Evolutionary conservation across 306 rosid species (phyloP), one percentile per base, ranked within the genome.

Genomic region (Cucurbita ficifolia): DNA sequence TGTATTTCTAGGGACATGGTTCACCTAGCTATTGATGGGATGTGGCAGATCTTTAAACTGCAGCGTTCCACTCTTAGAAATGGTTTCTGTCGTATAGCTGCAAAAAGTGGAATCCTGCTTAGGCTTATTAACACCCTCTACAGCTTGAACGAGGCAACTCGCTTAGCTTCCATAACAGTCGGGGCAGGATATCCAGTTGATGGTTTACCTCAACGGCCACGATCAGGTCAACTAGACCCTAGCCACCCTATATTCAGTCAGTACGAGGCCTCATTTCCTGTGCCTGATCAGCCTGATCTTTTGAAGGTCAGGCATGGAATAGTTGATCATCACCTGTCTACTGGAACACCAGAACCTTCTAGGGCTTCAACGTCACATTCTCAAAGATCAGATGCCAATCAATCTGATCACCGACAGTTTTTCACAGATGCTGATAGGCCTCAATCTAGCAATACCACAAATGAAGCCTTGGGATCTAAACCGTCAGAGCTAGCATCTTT

Each of bases 21-120:
- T 81, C 99, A 95, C 84, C 90, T 95, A 77, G 97, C 99, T 79
- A 95, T 95, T 88, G 99, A 95, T 42, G 97, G 99, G 85, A 95
- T 95, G 96, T 95, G 99, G 99, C 99, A 95, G 78, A 92, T 95
- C 76, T 95, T 95, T 82, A 91, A 91, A 91, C 99, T 95, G 82
- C 97, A 95, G 85, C 91, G 90, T 57, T 89, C 97, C 76, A 95
- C 96, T 4, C 97, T 91, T 76, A 89, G 91, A 83, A 91, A 95
- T 83, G 96, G 89, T 79, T 95, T 95, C 72, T 91, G 97, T 80
- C 92, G 97, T 56, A 95, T 95, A 77, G 96, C 97, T 39, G 97
- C 97, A 35, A 91, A 91, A 81, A 88, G 86, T 79, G 99, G 99
- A 81, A 91, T 95, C 80, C 92, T 95, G 58, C 79, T 84, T 81